Conservation (phyloP, 2,329 filamentous ascomycete genomes). For the Penicillium sp. region DNA sequence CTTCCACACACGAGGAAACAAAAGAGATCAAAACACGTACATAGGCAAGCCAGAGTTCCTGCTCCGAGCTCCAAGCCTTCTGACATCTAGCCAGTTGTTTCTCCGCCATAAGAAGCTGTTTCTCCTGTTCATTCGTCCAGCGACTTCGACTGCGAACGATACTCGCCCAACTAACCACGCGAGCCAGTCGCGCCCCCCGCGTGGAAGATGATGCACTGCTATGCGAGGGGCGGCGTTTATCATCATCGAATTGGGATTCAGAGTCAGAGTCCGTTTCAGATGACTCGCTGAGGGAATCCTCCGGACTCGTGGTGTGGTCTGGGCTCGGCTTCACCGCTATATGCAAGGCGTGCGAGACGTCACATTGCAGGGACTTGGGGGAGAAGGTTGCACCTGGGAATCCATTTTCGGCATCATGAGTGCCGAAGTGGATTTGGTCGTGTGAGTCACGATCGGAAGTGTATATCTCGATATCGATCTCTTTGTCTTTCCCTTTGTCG, state of each 20-base stretch:
- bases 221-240: conserved; percentile 16
- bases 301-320: conserved; percentile 8
- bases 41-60: conserved; percentile 44
- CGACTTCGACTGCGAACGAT: conserved; percentile 36
- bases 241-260: conserved; percentile 20
- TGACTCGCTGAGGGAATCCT: conserved; percentile 1
- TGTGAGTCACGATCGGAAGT: conserved; percentile 10
- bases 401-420: conserved; percentile 9
- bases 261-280: conserved; percentile 16
- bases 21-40: conserved; percentile 32
- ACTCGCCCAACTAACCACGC: conserved; percentile 40
- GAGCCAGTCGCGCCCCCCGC: conserved; percentile 26
- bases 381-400: conserved; percentile 3
- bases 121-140: conserved; percentile 40
- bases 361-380: conserved; percentile 27
- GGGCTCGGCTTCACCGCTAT: conserved; percentile 33
- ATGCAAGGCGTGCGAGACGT: conserved; percentile 29
- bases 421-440: conserved; percentile 4
- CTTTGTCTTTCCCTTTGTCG: conserved; percentile 27
- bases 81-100: conserved; percentile 42
- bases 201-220: conserved; percentile 19
- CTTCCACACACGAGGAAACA: neutral
- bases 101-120: conserved; percentile 35
- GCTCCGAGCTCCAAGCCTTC: conserved; percentile 46
- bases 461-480: conserved; percentile 10